Evolutionary conservation across 2,329 filamentous ascomycete species (phyloP), one percentile per base, ranked within the genome.

Genomic region (Tothia fuscella): DNA sequence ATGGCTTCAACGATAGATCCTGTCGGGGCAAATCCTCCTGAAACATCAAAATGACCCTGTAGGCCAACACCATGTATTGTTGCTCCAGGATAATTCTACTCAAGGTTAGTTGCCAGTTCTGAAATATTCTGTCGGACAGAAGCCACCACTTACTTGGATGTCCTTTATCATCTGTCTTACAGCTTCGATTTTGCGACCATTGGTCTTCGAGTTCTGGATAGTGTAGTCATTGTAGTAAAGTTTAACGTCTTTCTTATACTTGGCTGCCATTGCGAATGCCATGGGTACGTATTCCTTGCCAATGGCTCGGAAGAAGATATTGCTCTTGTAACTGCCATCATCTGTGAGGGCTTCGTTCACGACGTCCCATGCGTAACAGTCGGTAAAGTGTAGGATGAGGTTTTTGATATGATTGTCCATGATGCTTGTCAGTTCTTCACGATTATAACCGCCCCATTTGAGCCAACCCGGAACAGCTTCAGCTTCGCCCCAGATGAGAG

Each of bases 1-100:
- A 79, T 63, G 17, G 70, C 66, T 10, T n/a, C n/a, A n/a, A n/a
- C 55, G 55, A 6, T 63, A 62, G 14, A 66, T 59, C 21, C 56
- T 60, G 42, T 49, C 57, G 46, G 68, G 62, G 26, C 26, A 14
- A 33, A 39, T 35, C 9, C 55, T 56, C 9, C 59, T 56, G 31
- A 64, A 66, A 10, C 61, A 58, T 59, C 60, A 34, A 76, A 61
- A 53, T 77, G 74, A 16, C 63, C 62, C 54, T 78, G 72, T 3
- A 71, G 62, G 35, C 72, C 72, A 38, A 60, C 49, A 20, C 59
- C 59, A 26, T 62, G 54, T 54, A 46, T 65, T 64, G 48, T 61
- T 54, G 32, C 41, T 3, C 34, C 41, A 13, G 10, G 2, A 14
- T 21, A 19, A 13, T 12, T 40, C 37, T n/a, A 40, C 31, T 19